Evolutionary conservation across 2,329 filamentous ascomycete species (phyloP).

Genomic region (Cucurbitaria berberidis): DNA sequence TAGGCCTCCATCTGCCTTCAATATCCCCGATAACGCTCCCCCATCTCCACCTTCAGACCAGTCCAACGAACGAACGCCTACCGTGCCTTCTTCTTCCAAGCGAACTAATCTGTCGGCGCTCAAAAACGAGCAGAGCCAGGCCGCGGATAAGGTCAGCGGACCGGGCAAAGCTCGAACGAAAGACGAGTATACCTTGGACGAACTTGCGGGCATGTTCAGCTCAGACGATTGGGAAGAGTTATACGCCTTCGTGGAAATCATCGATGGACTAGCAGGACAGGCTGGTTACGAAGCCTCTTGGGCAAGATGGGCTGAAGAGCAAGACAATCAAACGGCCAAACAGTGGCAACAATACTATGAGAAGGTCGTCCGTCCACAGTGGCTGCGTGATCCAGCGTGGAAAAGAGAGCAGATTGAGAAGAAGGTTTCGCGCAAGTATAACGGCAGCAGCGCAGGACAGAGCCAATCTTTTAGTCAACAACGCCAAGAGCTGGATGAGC

Average conservation of each 20-base stretch:
- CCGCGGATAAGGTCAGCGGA: not conserved
- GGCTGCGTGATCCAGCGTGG: slow-evolving; percentile 30
- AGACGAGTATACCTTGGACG: slow-evolving; percentile 23
- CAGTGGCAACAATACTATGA: slow-evolving; percentile 46
- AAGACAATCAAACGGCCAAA: slow-evolving; percentile 29
- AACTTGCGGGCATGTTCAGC: slow-evolving; percentile 30
- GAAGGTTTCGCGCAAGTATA: slow-evolving; percentile 19
- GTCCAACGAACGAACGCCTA: slow-evolving; percentile 14
- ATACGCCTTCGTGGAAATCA: slow-evolving; percentile 36
- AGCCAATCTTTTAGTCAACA: slow-evolving; percentile 13
- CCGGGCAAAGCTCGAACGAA: slow-evolving; percentile 6
- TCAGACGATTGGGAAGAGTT: slow-evolving; percentile 39
- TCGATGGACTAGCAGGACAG: slow-evolving; percentile 12
- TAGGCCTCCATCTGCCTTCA: slow-evolving; percentile 40
- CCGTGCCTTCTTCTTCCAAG: slow-evolving; percentile 3
- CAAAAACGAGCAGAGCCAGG: not conserved
- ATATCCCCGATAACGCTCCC: slow-evolving; percentile 48
- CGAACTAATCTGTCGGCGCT: slow-evolving; percentile 2
- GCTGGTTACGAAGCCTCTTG: slow-evolving; percentile 28
- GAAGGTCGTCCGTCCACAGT: slow-evolving; percentile 41
- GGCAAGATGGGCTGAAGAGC: slow-evolving; percentile 28
- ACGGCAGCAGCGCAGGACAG: not conserved
- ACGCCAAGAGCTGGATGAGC: slow-evolving; percentile 4
- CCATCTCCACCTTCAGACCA: slow-evolving; percentile 40
- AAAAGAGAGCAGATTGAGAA: slow-evolving; percentile 33